phyloP scores from a whole-genome alignment of 2,329 filamentous ascomycete species.

The Aspergillus clavatus region DNA sequence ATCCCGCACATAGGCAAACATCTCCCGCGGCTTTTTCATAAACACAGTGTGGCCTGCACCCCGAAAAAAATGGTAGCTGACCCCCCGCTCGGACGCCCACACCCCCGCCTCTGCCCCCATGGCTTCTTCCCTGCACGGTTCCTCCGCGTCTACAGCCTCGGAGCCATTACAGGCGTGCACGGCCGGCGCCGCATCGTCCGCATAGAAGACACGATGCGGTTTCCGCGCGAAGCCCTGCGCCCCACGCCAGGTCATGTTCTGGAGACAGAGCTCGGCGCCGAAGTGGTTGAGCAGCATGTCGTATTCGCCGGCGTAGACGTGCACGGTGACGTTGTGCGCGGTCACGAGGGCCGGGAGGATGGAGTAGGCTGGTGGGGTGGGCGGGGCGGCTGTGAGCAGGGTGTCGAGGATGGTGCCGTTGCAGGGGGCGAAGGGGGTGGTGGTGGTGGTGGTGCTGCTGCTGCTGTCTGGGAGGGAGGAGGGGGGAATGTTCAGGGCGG shows the following conservation, averaged over 20 bases:
- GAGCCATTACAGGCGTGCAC: not conserved
- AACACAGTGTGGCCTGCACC: constrained; percentile 34
- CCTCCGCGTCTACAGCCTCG: not conserved
- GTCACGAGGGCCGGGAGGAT: constrained; percentile 31
- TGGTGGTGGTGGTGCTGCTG: constrained; percentile 4
- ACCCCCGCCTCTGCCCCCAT: constrained; percentile 19
- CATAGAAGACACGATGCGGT: constrained; percentile 23
- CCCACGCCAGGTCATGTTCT: constrained; percentile 41
- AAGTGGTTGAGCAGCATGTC: constrained; percentile 38
- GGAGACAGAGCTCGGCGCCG: constrained; percentile 32
- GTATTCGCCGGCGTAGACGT: constrained; percentile 35
- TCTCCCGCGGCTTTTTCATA: constrained; percentile 25
- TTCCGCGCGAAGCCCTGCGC: constrained; percentile 31
- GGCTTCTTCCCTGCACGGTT: not conserved
- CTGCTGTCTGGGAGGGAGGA: constrained; percentile 7
- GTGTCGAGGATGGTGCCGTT: constrained; percentile 27
- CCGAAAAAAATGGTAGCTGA: constrained; percentile 35
- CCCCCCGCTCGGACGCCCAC: constrained; percentile 31
- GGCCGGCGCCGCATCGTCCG: constrained; percentile 21
- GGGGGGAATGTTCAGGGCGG: constrained; percentile 25
- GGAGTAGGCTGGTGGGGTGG: constrained; percentile 28
- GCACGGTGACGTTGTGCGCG: constrained; percentile 28
- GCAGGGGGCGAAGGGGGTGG: constrained; percentile 23
- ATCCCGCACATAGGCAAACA: constrained; percentile 37
- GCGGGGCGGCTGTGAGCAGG: constrained; percentile 18